These are phyloP conservation scores for Botrytis medusae DNA, from an alignment of 2,329 filamentous ascomycete genomes.

Conservation along the genomic window DNA sequence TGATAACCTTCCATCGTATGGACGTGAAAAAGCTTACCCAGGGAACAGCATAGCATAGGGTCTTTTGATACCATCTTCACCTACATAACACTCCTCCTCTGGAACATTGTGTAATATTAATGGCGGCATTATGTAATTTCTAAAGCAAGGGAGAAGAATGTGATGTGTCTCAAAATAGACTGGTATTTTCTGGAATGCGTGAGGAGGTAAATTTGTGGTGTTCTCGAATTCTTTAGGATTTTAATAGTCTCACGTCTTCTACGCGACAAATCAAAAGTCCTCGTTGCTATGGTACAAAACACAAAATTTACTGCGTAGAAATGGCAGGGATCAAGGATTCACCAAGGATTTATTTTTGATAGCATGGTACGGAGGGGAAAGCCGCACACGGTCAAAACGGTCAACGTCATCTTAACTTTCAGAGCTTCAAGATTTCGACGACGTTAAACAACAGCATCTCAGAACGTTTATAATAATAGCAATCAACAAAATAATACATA, in stretches of 20 bases:
- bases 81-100: constrained; percentile 65
- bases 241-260: background rate
- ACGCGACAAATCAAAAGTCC: constrained; percentile 23
- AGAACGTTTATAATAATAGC: constrained; percentile 1
- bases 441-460: background rate
- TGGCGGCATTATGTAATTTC: constrained; percentile 53
- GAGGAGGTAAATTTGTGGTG: background rate
- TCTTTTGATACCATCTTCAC: constrained; percentile 63
- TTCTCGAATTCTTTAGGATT: constrained; percentile 12
- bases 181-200: constrained; percentile 15
- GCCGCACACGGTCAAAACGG: background rate
- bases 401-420: constrained; percentile 10
- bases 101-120: constrained; percentile 68
- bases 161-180: constrained; percentile 12
- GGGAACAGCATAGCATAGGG: constrained; percentile 67
- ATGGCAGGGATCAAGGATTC: constrained; percentile 15
- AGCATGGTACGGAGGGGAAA: constrained; percentile 3
- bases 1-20: constrained; percentile 16
- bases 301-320: constrained; percentile 16
- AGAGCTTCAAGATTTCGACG: background rate
- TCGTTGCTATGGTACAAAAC: background rate
- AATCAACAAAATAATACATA: background rate
- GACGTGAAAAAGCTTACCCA: constrained; percentile 49
- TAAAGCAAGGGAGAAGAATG: constrained; percentile 20
- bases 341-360: background rate